Conservation (phyloP, 1,284 basidiomycete species). For the Fomitopsis pinicola region DNA sequence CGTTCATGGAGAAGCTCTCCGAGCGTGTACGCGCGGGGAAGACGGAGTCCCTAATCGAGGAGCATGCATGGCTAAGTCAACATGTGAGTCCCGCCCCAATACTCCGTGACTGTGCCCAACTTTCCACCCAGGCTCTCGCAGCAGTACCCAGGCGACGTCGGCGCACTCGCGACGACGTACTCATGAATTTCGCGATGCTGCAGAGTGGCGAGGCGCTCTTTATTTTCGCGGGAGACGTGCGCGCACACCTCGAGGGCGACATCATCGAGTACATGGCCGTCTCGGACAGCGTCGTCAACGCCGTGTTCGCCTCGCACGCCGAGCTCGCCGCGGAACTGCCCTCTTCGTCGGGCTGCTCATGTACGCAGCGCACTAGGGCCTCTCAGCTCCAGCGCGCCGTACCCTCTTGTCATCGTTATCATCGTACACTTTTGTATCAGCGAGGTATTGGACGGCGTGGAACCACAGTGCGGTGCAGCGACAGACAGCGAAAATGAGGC, state of each 20-base stretch:
- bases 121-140: conserved; percentile 41
- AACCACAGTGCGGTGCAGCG: too few relatives aligned
- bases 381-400: too few relatives aligned
- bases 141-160: conserved; percentile 90
- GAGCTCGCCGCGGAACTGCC: conserved; percentile 68
- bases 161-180: conserved; percentile 82
- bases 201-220: conserved; percentile 87
- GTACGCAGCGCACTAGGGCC: conserved; percentile 57
- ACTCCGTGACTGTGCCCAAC: neutral
- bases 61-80: conserved; percentile 62
- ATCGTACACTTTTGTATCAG: too few relatives aligned
- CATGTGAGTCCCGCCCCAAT: conserved; percentile 16
- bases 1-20: conserved; percentile 12
- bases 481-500: too few relatives aligned
- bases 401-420: too few relatives aligned
- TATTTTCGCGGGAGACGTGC: conserved; percentile 92
- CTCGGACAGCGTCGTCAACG: too few relatives aligned
- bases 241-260: conserved; percentile 89
- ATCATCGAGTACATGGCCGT: conserved; percentile 33
- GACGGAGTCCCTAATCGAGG: conserved; percentile 3
- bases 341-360: conserved; percentile 87
- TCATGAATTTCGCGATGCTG: conserved; percentile 84
- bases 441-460: too few relatives aligned
- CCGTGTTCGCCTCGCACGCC: too few relatives aligned
- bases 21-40: conserved; percentile 10